Evolutionary conservation across 805 yeast species (phyloP).

Genomic region (Ogataea minuta): DNA sequence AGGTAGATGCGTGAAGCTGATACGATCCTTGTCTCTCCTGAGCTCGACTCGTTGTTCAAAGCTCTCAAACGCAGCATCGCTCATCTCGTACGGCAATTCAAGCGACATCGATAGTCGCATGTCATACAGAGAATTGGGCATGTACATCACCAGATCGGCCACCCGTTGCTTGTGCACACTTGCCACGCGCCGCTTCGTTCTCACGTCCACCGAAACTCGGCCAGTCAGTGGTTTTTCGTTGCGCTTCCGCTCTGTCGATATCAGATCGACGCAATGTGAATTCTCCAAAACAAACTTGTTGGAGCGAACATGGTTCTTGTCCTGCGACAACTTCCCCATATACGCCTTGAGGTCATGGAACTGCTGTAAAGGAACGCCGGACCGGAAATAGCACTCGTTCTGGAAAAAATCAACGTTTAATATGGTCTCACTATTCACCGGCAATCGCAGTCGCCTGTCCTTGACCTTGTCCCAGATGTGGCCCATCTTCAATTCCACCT

Average conservation of each 20-base stretch:
- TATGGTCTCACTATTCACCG: conserved; percentile 67
- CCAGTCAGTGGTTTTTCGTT: conserved; percentile 63
- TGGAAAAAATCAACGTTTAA: conserved; percentile 48
- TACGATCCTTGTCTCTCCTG: conserved; percentile 69
- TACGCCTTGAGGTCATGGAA: conserved; percentile 56
- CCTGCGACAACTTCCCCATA: conserved; percentile 50
- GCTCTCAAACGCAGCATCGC: conserved; percentile 50
- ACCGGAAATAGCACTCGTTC: conserved; percentile 55
- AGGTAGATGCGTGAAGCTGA: conserved; percentile 68
- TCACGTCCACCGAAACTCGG: conserved; percentile 65
- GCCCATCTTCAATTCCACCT: conserved; percentile 75
- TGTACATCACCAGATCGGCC: conserved; percentile 66
- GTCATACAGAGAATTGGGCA: conserved; percentile 79
- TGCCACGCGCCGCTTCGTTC: conserved; percentile 63
- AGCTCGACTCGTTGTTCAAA: conserved; percentile 47
- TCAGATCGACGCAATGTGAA: conserved; percentile 60
- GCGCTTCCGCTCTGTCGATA: conserved; percentile 59
- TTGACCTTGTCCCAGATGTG: conserved; percentile 60
- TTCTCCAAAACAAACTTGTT: conserved; percentile 59
- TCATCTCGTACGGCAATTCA: conserved; percentile 69
- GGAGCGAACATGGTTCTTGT: conserved; percentile 15
- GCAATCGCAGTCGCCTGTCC: conserved; percentile 61
- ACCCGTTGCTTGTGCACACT: conserved; percentile 72
- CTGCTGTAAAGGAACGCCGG: conserved; percentile 64
- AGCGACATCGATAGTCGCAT: conserved; percentile 70